Evolutionary conservation across 2,329 filamentous ascomycete species (phyloP).

Genomic region (Lecanicillium sp.): DNA sequence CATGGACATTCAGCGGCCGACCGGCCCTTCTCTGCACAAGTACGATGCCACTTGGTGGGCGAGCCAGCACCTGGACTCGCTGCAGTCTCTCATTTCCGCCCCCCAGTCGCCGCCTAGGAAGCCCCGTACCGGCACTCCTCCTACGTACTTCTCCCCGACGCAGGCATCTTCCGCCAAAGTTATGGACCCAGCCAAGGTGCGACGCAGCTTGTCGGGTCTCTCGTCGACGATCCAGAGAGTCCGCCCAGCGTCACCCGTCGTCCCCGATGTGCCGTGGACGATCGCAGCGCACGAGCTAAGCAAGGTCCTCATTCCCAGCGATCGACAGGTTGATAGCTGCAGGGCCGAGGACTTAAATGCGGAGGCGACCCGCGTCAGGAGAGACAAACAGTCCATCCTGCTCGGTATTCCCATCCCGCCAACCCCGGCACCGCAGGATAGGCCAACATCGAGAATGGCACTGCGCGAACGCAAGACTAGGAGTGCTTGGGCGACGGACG

Average conservation of each 20-base stretch:
- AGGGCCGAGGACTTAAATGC: constrained; percentile 71
- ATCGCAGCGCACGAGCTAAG: constrained; percentile 77
- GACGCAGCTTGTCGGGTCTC: constrained; percentile 56
- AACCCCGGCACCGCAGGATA: constrained; percentile 25
- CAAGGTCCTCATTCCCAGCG: constrained; percentile 71
- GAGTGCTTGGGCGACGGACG: constrained; percentile 14
- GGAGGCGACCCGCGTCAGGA: constrained; percentile 55
- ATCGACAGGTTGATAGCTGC: constrained; percentile 70
- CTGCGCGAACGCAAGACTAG: constrained; percentile 65
- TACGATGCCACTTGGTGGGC: constrained; percentile 73
- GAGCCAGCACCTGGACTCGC: constrained; percentile 54
- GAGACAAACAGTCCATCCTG: constrained; percentile 57
- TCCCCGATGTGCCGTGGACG: constrained; percentile 80
- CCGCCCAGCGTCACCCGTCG: constrained; percentile 56
- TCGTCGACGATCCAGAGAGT: constrained; percentile 31
- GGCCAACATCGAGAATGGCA: constrained; percentile 59
- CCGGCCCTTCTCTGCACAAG: constrained; percentile 29
- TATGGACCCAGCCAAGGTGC: constrained; percentile 59
- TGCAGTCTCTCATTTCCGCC: constrained; percentile 57
- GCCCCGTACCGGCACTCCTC: constrained; percentile 48
- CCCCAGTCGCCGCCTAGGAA: constrained; percentile 46
- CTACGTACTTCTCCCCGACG: constrained; percentile 81
- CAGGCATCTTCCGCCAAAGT: constrained; percentile 81
- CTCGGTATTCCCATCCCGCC: constrained; percentile 24
- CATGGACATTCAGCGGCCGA: constrained; percentile 7